Evolutionary conservation across 2,329 filamentous ascomycete species (phyloP).

Genomic region (Aciculosporium take): DNA sequence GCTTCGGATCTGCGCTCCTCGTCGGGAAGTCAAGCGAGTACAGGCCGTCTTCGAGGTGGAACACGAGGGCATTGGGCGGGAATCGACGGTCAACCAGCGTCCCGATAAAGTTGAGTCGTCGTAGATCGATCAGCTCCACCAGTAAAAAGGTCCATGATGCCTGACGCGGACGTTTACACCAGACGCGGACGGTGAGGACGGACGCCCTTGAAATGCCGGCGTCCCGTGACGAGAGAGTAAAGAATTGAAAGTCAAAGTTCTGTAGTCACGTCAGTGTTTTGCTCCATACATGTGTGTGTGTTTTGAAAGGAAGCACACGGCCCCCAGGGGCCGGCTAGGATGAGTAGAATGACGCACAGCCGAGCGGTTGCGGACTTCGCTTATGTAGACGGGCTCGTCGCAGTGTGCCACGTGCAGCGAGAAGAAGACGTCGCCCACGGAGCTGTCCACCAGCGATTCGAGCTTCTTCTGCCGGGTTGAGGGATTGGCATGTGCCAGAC

Average conservation of each 20-base stretch:
- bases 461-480: slow-evolving; percentile 55
- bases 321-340: not conserved
- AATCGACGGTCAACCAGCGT: slow-evolving; percentile 56
- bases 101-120: slow-evolving; percentile 64
- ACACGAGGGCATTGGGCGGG: slow-evolving; percentile 68
- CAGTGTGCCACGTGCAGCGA: slow-evolving; percentile 57
- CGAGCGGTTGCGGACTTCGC: slow-evolving; percentile 64
- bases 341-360: slow-evolving; percentile 32
- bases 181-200: slow-evolving; percentile 54
- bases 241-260: slow-evolving; percentile 82
- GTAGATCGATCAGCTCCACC: slow-evolving; percentile 57
- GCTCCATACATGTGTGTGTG: no score
- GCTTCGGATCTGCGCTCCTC: slow-evolving; percentile 34
- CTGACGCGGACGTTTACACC: slow-evolving; percentile 45
- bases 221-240: slow-evolving; percentile 54
- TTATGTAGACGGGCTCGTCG: slow-evolving; percentile 73
- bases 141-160: slow-evolving; percentile 49
- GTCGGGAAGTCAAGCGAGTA: slow-evolving; percentile 63
- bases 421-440: slow-evolving; percentile 81
- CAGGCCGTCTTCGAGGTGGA: slow-evolving; percentile 74
- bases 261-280: slow-evolving; percentile 11
- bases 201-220: slow-evolving; percentile 52
- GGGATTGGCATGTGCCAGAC: slow-evolving; percentile 31
- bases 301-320: not conserved
- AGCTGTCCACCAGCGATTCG: slow-evolving; percentile 54